Evolutionary conservation across 139 green algal genomes (phyloP).

Genomic region (Coccomyxa sp.): DNA sequence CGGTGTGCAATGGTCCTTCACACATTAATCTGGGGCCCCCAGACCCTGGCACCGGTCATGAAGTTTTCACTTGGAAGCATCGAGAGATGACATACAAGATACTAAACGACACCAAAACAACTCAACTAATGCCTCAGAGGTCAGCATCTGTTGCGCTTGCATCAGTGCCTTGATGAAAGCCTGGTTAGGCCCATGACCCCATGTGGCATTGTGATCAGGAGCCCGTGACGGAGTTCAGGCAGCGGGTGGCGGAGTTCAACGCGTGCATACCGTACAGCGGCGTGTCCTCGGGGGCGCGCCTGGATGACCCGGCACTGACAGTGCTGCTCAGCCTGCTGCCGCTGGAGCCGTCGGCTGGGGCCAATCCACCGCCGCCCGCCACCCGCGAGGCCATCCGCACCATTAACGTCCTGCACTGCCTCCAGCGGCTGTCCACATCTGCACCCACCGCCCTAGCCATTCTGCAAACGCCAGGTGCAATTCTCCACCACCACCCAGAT

Average conservation of each 20-base stretch:
- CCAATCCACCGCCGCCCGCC: constrained; percentile 2
- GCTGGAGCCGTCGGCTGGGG: constrained; percentile 31
- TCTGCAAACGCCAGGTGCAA: constrained; percentile 20
- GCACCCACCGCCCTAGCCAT: constrained; percentile 34
- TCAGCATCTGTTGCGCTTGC: too few species aligned
- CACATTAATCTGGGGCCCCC: too few species aligned
- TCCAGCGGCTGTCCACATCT: constrained; percentile 62
- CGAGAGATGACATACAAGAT: too few species aligned
- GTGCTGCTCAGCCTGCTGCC: constrained; percentile 52
- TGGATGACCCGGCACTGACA: constrained; percentile 22
- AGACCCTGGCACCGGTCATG: too few species aligned
- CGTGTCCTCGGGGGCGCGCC: constrained; percentile 21
- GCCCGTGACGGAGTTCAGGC: constrained; percentile 22
- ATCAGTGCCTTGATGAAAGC: too few species aligned
- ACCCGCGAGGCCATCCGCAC: constrained; percentile 29
- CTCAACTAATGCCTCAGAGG: too few species aligned
- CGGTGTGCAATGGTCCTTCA: too few species aligned
- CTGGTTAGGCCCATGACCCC: too few species aligned
- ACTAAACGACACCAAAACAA: too few species aligned
- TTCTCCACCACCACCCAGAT: background rate
- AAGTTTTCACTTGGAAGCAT: too few species aligned
- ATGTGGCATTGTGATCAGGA: background rate
- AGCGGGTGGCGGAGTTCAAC: constrained; percentile 75
- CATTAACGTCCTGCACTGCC: constrained; percentile 62
- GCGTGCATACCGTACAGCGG: constrained; percentile 70